Evolutionary conservation across 1,284 basidiomycete genomes (phyloP).

Genomic region (Tetrapyrgos nigripes): DNA sequence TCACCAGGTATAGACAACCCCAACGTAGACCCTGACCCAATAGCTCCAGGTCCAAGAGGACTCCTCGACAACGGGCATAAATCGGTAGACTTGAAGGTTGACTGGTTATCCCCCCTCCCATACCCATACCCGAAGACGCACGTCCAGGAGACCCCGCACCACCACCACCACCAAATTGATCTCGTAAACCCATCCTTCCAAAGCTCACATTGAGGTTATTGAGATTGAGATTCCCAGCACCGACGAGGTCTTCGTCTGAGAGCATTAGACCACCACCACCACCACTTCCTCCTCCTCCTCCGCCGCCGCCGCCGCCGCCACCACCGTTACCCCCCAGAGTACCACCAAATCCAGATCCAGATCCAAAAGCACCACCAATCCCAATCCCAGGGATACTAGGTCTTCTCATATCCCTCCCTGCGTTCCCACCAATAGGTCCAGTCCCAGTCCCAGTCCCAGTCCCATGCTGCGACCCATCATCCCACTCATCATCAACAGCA

Average conservation of each 20-base stretch:
- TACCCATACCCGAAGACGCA: neutral
- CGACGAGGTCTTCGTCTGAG: constrained; percentile 77
- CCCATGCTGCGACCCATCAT: constrained; percentile 36
- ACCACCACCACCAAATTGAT: too few species aligned
- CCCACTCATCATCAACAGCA: constrained; percentile 46
- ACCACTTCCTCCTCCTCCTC: constrained; percentile 1
- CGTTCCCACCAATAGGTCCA: neutral
- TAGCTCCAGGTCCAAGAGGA: neutral
- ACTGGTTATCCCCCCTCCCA: constrained; percentile 35
- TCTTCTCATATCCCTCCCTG: neutral
- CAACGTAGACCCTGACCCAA: constrained; percentile 1
- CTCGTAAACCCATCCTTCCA: neutral
- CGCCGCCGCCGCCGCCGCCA: constrained; percentile 20
- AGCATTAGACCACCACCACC: constrained; percentile 64
- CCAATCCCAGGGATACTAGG: neutral
- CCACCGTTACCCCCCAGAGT: neutral
- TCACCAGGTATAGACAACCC: constrained; percentile 6
- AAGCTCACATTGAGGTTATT: neutral
- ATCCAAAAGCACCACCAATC: neutral
- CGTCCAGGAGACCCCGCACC: neutral
- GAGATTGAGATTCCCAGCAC: constrained; percentile 58
- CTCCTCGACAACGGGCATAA: constrained; percentile 1
- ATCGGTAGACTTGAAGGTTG: constrained; percentile 55
- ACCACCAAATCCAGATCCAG: neutral
- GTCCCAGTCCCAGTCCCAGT: too few species aligned